Evolutionary conservation across 768 basidiomycete species (phyloP).

Genomic region (Hypsizygus marmoreus): DNA sequence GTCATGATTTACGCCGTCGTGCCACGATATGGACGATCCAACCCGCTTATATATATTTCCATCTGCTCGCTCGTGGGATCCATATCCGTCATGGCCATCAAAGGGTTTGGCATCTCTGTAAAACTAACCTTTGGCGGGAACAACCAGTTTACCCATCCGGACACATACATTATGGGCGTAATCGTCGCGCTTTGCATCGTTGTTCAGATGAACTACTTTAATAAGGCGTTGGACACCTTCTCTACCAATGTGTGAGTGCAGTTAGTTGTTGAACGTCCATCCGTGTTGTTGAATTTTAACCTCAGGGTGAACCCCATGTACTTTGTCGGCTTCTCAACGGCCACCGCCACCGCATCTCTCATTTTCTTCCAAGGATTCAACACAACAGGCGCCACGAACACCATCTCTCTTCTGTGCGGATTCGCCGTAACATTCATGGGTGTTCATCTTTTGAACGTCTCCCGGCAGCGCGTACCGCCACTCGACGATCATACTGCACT

Average conservation of each 20-base stretch:
- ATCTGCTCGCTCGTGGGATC: conserved; percentile 97
- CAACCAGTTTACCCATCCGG: conserved; percentile 93
- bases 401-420: conserved; percentile 84
- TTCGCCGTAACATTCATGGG: conserved; percentile 95
- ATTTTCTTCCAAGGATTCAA: conserved; percentile 98
- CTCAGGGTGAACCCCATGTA: conserved; percentile 95
- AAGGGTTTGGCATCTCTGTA: conserved; percentile 95
- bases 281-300: not conserved
- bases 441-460: conserved; percentile 90
- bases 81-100: conserved; percentile 98
- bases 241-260: conserved; percentile 91
- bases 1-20: conserved; percentile 87
- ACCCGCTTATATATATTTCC: conserved; percentile 90
- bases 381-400: conserved; percentile 79
- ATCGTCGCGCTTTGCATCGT: conserved; percentile 84
- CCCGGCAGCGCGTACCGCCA: conserved; percentile 55
- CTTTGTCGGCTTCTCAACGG: conserved; percentile 94
- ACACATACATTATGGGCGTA: conserved; percentile 94
- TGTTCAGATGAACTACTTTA: conserved; percentile 96
- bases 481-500: conserved; percentile 49
- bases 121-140: conserved; percentile 92
- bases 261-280: conserved; percentile 1
- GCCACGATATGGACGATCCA: conserved; percentile 84
- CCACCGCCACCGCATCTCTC: conserved; percentile 90
- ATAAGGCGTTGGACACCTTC: conserved; percentile 96